phyloP scores from a whole-genome alignment of 768 basidiomycete species.

The Clitopilus passeckerianus region DNA sequence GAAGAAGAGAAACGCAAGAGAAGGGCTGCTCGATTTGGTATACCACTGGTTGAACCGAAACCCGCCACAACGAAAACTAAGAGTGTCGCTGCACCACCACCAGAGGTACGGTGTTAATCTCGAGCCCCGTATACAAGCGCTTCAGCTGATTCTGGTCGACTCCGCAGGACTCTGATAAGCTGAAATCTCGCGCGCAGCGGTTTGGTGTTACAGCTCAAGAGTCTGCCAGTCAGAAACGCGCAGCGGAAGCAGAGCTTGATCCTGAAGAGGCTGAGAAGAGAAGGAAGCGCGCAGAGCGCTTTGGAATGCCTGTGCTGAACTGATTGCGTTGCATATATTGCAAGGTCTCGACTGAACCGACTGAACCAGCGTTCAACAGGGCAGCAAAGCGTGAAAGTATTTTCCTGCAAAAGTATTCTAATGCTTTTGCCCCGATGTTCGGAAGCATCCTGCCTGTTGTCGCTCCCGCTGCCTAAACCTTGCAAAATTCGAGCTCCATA shows the following conservation, averaged over 20 bases:
- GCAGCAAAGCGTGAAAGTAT: background rate
- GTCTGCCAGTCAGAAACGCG: constrained; percentile 24
- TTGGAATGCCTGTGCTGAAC: constrained; percentile 27
- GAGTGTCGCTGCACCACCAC: background rate
- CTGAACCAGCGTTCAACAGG: background rate
- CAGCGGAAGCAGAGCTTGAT: constrained; percentile 40
- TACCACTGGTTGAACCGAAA: constrained; percentile 45
- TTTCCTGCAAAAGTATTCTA: too few species aligned
- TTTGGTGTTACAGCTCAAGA: constrained; percentile 34
- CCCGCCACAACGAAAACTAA: constrained; percentile 18
- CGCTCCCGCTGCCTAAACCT: too few species aligned
- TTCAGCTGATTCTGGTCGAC: background rate
- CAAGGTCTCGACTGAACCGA: background rate
- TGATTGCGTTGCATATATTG: background rate
- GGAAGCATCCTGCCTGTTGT: too few species aligned
- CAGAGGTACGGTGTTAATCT: background rate
- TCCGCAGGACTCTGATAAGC: constrained; percentile 42
- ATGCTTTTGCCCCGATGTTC: too few species aligned
- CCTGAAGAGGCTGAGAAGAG: constrained; percentile 54
- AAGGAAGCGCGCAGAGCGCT: constrained; percentile 61
- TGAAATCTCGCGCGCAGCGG: constrained; percentile 48
- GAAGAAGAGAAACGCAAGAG: constrained; percentile 55
- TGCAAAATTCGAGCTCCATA: too few species aligned
- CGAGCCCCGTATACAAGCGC: background rate
- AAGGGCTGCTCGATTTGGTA: constrained; percentile 68